Base-by-base conservation (phyloP, 1,139 yeast genomes). In the Casaregolazyma lundiana region DNA sequence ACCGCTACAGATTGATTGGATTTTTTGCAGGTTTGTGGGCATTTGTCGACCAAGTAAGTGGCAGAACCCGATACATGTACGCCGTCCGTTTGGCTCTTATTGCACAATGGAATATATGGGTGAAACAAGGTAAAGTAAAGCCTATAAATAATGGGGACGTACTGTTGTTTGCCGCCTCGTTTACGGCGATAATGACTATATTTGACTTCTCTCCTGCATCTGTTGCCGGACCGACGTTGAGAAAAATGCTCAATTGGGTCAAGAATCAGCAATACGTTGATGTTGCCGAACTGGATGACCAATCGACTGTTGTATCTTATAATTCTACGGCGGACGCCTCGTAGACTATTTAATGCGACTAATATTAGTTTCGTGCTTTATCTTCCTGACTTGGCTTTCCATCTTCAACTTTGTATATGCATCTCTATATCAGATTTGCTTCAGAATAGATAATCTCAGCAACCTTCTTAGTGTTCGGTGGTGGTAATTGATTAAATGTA, bases 1-100 rank as follows among this genome's bases (percentile, higher is more conserved):
- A 58, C 34, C 65, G 73, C 16, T 66, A 62, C 58, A 56, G 67
- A 38, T 43, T 68, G 35, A 65, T 69, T 49, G 73, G 73, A 7
- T 63, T 67, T 46, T 45, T 65, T 40, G 64, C 71, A 7, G 73
- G 73, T 1, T 57, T 68, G 32, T 68, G 72, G 71, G 69, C 71
- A 1, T 56, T 66, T 36, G 48, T 67, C 9, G 71, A 66, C 52
- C 66, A 61, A 44, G 61, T 58, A 41, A 56, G 57, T 35, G 68
- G 69, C 43, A 57, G 67, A 26, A 60, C 66, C 6, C 57, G 69
- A 44, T 67, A 63, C 52, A 56, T 64, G 49, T 68, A 64, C 52
- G 62, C 66, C 8, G 54, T 62, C 9, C 55, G 72, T 11, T 53
- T 67, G 48, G 73, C 72, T 2, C 49, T 66, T 17, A 53, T 63